Percentiles rank a stretch among this genome's conserved stretches.
These are phyloP conservation scores for Macrolepiota fuliginosa DNA, from an alignment of 768 basidiomycete genomes.

Conservation along the genomic window DNA sequence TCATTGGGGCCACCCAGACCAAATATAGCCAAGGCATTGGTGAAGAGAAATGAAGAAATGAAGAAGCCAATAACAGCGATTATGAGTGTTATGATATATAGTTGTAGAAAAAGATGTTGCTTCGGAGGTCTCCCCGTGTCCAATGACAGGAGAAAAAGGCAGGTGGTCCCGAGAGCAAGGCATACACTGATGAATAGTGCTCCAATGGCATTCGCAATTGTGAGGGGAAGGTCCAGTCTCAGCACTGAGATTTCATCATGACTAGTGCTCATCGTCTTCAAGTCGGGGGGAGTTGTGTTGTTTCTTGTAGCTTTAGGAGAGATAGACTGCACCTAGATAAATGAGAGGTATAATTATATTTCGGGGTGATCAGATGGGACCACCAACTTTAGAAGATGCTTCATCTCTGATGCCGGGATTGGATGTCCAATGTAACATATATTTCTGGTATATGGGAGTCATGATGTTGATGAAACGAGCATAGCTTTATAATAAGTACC, in stretches of 20 bases:
- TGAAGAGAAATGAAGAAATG: neutral
- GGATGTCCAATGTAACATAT: no score
- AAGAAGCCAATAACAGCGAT: neutral
- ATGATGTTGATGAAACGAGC: no score
- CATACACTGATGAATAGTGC: neutral
- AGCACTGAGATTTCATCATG: neutral
- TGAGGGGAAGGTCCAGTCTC: neutral
- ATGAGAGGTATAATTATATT: no score
- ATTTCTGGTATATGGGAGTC: no score
- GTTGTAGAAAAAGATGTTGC: neutral
- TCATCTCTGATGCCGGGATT: no score
- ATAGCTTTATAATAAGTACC: no score
- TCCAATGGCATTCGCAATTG: neutral
- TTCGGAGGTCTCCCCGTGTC: neutral
- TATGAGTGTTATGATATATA: neutral
- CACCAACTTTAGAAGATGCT: no score
- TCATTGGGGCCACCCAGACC: neutral
- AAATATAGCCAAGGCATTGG: neutral
- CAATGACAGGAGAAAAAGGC: neutral
- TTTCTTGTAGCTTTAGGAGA: no score
- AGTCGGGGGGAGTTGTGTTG: no score
- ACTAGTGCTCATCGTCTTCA: neutral
- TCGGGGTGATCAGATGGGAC: no score
- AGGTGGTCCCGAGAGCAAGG: neutral
- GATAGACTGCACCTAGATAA: no score